A percentile compares a stretch with the other conserved stretches of the same genome.
phyloP scores from a whole-genome alignment of 1,284 basidiomycete genomes.

The Pseudozyma tsukubaensis region DNA sequence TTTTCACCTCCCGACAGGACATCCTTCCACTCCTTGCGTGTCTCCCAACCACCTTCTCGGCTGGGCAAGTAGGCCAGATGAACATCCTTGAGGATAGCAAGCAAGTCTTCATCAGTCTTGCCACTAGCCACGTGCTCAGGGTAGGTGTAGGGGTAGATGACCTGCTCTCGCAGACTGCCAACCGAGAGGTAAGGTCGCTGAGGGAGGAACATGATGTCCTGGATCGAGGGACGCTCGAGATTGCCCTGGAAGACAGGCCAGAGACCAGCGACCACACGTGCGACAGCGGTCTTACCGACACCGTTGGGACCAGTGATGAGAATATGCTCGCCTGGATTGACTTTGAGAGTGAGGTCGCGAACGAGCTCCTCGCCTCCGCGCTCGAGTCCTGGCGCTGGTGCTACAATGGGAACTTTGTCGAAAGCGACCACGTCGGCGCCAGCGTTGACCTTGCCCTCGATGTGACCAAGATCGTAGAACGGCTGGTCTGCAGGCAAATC shows the following conservation, averaged over 20 bases:
- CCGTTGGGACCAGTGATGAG: slow-evolving; percentile 87
- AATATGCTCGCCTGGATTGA: slow-evolving; percentile 84
- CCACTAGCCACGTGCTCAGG: slow-evolving; percentile 69
- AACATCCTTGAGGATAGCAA: slow-evolving; percentile 80
- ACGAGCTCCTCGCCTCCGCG: slow-evolving; percentile 77
- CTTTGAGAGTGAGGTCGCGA: slow-evolving; percentile 77
- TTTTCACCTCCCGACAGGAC: slow-evolving; percentile 87
- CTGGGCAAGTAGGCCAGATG: slow-evolving; percentile 87
- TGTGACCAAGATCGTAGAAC: slow-evolving; percentile 67
- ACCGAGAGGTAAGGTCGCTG: slow-evolving; percentile 91
- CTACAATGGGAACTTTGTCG: slow-evolving; percentile 77
- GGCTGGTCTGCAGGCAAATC: slow-evolving; percentile 56
- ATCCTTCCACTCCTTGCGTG: slow-evolving; percentile 90
- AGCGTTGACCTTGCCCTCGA: slow-evolving; percentile 68
- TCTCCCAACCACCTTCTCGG: slow-evolving; percentile 81
- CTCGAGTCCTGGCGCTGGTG: slow-evolving; percentile 74
- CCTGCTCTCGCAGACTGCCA: slow-evolving; percentile 88
- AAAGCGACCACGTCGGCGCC: slow-evolving; percentile 53
- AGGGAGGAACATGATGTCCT: slow-evolving; percentile 85
- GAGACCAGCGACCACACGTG: slow-evolving; percentile 86
- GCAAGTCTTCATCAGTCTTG: slow-evolving; percentile 77
- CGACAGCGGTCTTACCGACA: slow-evolving; percentile 93
- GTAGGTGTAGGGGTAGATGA: slow-evolving; percentile 69
- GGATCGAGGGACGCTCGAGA: slow-evolving; percentile 57
- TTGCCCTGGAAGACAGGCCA: slow-evolving; percentile 76